Evolutionary conservation across 2,329 filamentous ascomycete species (phyloP).

Genomic region (Nemania sp.): DNA sequence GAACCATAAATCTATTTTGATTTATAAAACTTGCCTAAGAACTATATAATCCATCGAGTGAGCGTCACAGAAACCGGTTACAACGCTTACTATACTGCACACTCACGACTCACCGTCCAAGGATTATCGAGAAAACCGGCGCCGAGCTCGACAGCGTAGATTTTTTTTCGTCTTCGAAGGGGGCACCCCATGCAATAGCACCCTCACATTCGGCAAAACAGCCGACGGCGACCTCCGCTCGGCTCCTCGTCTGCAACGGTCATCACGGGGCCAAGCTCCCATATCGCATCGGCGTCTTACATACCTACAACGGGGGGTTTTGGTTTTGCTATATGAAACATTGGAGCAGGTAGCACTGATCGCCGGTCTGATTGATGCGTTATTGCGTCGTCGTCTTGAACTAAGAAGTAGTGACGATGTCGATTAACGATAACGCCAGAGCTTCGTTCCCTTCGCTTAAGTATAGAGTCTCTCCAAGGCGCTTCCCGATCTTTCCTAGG

Average conservation of each 20-base stretch:
- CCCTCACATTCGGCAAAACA: constrained; percentile 22
- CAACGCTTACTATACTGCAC: constrained; percentile 30
- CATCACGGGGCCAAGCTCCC: neutral
- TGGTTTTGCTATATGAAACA: constrained; percentile 11
- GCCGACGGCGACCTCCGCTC: neutral
- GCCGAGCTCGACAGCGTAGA: constrained; percentile 8
- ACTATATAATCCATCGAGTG: neutral
- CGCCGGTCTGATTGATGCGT: neutral
- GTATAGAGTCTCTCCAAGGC: neutral
- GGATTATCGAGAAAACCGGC: neutral
- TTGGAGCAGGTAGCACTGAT: constrained; percentile 2
- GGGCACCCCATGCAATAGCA: constrained; percentile 13
- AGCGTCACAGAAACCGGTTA: neutral
- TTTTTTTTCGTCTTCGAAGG: neutral
- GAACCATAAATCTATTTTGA: neutral
- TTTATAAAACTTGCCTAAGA: neutral
- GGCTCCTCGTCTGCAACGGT: constrained; percentile 1
- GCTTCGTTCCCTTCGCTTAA: neutral
- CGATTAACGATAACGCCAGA: neutral
- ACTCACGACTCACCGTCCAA: neutral
- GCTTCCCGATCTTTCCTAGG: neutral
- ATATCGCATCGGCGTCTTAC: neutral
- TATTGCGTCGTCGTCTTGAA: neutral
- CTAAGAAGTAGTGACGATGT: neutral
- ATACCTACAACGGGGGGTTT: neutral